Evolutionary conservation across 1,284 basidiomycete genomes (phyloP).

Genomic region (Hypsizygus ulmarius): DNA sequence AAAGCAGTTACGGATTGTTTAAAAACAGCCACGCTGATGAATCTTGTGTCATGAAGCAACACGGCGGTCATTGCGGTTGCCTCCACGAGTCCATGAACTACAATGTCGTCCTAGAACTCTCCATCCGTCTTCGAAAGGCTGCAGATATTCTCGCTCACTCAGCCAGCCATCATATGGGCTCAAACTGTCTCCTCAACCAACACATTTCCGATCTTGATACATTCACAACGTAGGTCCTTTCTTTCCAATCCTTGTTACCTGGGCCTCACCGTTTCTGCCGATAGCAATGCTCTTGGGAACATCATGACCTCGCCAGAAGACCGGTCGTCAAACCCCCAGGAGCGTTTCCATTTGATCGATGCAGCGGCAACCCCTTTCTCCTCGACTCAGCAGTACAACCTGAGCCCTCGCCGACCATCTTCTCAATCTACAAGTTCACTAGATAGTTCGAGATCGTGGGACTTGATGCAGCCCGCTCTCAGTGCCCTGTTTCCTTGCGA

Average conservation of each 20-base stretch:
- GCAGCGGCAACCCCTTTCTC: constrained; percentile 16
- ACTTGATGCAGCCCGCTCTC: constrained; percentile 23
- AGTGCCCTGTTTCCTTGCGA: constrained; percentile 29
- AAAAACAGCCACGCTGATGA: constrained; percentile 23
- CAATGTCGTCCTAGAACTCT: constrained; percentile 57
- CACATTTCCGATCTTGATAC: constrained; percentile 55
- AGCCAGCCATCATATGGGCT: constrained; percentile 44
- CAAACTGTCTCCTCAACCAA: constrained; percentile 49
- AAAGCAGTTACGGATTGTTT: constrained; percentile 21
- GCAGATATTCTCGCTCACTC: constrained; percentile 53
- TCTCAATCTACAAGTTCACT: constrained; percentile 22
- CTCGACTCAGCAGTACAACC: constrained; percentile 20
- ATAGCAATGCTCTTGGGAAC: constrained; percentile 32
- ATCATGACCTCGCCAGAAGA: constrained; percentile 28
- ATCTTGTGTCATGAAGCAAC: constrained; percentile 26
- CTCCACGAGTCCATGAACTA: constrained; percentile 52
- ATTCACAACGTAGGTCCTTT: constrained; percentile 49
- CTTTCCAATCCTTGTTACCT: constrained; percentile 1
- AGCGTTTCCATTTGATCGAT: constrained; percentile 16
- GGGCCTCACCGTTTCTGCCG: neutral
- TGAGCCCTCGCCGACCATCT: constrained; percentile 13
- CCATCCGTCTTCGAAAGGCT: constrained; percentile 56
- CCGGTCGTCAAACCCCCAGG: constrained; percentile 17
- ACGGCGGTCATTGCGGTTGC: constrained; percentile 54
- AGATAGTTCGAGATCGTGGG: constrained; percentile 30